These are phyloP conservation scores for Emergomyces pasteurianus DNA, from an alignment of 2,329 filamentous ascomycete genomes.

Conservation along the genomic window DNA sequence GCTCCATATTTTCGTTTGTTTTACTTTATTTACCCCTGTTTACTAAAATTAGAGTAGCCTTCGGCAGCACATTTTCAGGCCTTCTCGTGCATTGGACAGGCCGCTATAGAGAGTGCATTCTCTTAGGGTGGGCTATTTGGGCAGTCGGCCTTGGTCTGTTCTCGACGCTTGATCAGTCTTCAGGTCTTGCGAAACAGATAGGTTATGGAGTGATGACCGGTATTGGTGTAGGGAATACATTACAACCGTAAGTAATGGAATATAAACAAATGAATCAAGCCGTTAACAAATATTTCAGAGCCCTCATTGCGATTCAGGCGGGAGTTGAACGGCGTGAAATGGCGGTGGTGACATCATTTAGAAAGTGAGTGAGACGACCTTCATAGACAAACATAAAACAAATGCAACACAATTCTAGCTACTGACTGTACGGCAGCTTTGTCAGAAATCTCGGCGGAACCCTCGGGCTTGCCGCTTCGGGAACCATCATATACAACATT, in stretches of 20 bases:
- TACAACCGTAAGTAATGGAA: constrained; percentile 31
- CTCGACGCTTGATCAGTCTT: constrained; percentile 39
- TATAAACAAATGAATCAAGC: neutral
- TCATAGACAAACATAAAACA: neutral
- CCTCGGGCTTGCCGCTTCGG: constrained; percentile 28
- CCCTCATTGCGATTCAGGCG: constrained; percentile 30
- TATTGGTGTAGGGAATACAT: constrained; percentile 41
- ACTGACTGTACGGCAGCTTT: constrained; percentile 19
- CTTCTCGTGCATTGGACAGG: constrained; percentile 43
- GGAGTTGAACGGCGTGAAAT: constrained; percentile 29
- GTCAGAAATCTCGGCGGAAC: constrained; percentile 32
- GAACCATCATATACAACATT: constrained; percentile 27
- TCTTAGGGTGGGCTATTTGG: constrained; percentile 43
- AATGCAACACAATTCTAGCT: neutral
- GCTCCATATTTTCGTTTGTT: neutral
- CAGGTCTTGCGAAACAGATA: constrained; percentile 42
- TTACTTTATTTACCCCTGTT: neutral
- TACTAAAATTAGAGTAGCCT: constrained; percentile 30
- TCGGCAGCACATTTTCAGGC: constrained; percentile 40
- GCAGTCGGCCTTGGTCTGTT: constrained; percentile 42
- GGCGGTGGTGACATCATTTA: constrained; percentile 29
- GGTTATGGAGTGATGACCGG: constrained; percentile 44
- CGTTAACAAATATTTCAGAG: neutral
- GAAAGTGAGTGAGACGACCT: constrained; percentile 18
- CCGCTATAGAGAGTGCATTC: constrained; percentile 42